These are phyloP conservation scores for Quercus parvula DNA, from an alignment of 306 rosid species.

Conservation along the genomic window DNA sequence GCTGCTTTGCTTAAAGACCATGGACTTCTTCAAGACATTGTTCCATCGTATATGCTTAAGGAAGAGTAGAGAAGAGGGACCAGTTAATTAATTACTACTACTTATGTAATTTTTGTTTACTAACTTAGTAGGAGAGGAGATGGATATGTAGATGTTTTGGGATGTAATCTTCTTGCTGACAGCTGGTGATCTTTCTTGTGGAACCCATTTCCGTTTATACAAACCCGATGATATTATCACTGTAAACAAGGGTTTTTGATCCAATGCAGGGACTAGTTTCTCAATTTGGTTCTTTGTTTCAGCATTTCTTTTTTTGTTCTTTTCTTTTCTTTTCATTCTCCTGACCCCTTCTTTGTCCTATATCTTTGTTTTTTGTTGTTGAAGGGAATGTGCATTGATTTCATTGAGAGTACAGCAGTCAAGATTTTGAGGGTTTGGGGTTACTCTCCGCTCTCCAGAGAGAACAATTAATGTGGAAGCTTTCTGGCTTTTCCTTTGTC, in stretches of 20 bases:
- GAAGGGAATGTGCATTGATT: slow-evolving; percentile 76
- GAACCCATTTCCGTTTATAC: slow-evolving; percentile 37
- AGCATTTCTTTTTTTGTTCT: neutral
- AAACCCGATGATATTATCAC: slow-evolving; percentile 23
- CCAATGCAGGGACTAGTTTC: slow-evolving; percentile 25
- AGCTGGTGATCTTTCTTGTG: slow-evolving; percentile 35
- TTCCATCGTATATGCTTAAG: slow-evolving; percentile 60
- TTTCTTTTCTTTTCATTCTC: slow-evolving; percentile 11
- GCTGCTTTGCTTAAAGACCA: slow-evolving; percentile 39
- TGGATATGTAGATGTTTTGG: slow-evolving; percentile 21
- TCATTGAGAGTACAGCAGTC: slow-evolving; percentile 35
- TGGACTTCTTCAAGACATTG: slow-evolving; percentile 79
- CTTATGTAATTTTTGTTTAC: slow-evolving; percentile 27
- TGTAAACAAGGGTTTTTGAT: slow-evolving; percentile 25
- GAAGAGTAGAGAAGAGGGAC: slow-evolving; percentile 29
- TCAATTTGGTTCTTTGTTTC: neutral
- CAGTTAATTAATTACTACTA: neutral
- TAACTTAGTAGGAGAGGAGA: slow-evolving; percentile 32
- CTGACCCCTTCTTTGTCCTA: slow-evolving; percentile 55
- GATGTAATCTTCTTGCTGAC: slow-evolving; percentile 40
- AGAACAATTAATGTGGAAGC: slow-evolving; percentile 27
- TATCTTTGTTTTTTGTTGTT: slow-evolving; percentile 47
- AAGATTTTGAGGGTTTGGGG: slow-evolving; percentile 34
- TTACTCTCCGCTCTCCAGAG: slow-evolving; percentile 10
- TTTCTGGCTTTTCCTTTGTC: slow-evolving; percentile 19